Conservation (phyloP, 2,329 filamentous ascomycete species). For the Aulographum hederae region DNA sequence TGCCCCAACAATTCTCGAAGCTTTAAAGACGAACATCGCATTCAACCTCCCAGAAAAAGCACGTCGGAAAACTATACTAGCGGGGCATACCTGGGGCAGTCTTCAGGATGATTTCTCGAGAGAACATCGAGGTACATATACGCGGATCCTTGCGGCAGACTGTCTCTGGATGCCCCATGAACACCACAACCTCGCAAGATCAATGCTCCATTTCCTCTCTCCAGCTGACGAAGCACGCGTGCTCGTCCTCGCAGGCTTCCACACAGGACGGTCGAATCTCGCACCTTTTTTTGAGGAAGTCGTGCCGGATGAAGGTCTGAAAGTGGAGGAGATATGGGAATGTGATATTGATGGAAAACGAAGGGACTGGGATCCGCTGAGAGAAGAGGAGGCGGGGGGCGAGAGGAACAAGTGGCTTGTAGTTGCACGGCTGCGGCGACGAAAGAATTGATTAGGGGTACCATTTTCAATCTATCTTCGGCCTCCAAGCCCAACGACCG, state of each 20-base stretch:
- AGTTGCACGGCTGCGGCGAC: conserved; percentile 24
- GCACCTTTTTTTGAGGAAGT: conserved; percentile 43
- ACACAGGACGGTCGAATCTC: conserved; percentile 50
- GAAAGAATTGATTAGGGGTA: no score
- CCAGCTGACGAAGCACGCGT: conserved; percentile 28
- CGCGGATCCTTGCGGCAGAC: conserved; percentile 50
- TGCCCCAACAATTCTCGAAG: conserved; percentile 37
- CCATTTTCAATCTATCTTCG: no score
- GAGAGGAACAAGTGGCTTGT: conserved; percentile 55
- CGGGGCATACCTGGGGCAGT: conserved; percentile 49
- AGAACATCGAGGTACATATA: conserved; percentile 27
- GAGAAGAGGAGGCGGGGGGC: conserved; percentile 41
- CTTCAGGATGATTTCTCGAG: conserved; percentile 22
- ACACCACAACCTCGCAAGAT: conserved; percentile 45
- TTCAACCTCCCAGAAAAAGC: conserved; percentile 26
- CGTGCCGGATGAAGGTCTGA: conserved; percentile 30
- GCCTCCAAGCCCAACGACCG: no score
- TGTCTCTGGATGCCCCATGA: conserved; percentile 61
- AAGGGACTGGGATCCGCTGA: conserved; percentile 36
- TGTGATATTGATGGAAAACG: conserved; percentile 46
- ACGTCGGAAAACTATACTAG: conserved; percentile 22
- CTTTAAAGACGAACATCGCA: conserved; percentile 38
- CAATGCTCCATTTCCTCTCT: conserved; percentile 43
- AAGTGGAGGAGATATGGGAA: conserved; percentile 49
- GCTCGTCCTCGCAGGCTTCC: conserved; percentile 53